phyloP scores from a whole-genome alignment of 805 yeast species.

The Yamadazyma sp. region DNA sequence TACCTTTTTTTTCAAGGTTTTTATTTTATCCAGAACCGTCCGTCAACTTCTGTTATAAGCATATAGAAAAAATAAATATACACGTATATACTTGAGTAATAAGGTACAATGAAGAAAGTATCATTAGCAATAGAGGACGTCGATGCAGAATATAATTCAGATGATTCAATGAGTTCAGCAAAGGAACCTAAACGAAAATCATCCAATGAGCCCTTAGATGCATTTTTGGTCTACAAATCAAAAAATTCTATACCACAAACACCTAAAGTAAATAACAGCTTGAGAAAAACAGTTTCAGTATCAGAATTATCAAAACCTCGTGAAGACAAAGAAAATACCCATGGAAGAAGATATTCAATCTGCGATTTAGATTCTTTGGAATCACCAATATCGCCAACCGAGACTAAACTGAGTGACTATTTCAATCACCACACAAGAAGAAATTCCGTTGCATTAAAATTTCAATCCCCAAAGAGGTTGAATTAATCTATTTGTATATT shows the following conservation, averaged over 20 bases:
- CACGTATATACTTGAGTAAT: no score
- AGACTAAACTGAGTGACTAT: background rate
- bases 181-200: background rate
- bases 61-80: no score
- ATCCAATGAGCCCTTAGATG: conserved; percentile 15
- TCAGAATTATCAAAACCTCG: conserved; percentile 6
- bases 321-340: conserved; percentile 2
- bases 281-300: conserved; percentile 5
- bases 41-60: no score
- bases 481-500: no score
- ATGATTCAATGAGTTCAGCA: background rate
- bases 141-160: background rate
- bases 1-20: no score
- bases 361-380: conserved; percentile 12
- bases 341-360: conserved; percentile 11
- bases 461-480: conserved; percentile 32
- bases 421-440: conserved; percentile 34
- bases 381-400: conserved; percentile 7
- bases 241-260: background rate
- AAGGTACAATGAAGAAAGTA: conserved; percentile 1
- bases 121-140: conserved; percentile 6
- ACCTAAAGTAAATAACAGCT: background rate
- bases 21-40: no score
- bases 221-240: conserved; percentile 16
- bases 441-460: conserved; percentile 46